Evolutionary conservation across 1,284 basidiomycete species (phyloP).

Genomic region (Naganishia sp.): DNA sequence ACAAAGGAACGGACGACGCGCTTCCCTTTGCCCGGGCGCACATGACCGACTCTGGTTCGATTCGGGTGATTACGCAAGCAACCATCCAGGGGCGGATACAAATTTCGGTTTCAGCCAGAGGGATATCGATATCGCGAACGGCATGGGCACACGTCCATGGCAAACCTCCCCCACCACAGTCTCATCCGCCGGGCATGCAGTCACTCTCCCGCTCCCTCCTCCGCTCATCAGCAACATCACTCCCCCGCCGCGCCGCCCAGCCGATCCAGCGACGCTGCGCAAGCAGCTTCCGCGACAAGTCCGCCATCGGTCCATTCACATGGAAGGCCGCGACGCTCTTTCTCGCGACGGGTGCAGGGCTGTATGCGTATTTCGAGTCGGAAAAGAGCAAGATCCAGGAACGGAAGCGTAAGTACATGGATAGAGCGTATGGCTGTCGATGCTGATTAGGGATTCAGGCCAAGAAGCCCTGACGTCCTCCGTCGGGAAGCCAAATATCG

Average conservation of each 20-base stretch:
- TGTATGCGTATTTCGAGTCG: constrained; percentile 84
- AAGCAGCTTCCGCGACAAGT: constrained; percentile 33
- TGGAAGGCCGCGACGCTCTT: constrained; percentile 80
- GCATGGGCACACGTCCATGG: not conserved
- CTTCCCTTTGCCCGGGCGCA: not conserved
- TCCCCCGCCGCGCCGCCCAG: not conserved
- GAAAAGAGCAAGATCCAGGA: constrained; percentile 81
- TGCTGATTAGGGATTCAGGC: constrained; percentile 54
- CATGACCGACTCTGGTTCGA: not conserved
- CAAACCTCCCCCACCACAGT: not conserved
- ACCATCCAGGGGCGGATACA: not conserved
- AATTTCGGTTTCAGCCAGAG: not conserved
- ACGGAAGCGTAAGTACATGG: constrained; percentile 61
- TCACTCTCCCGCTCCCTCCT: constrained; percentile 15
- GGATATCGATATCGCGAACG: not conserved
- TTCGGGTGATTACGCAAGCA: not conserved
- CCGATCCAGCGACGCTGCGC: constrained; percentile 8
- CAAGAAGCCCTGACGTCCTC: constrained; percentile 63
- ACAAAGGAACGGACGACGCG: constrained; percentile 14
- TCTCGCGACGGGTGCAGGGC: constrained; percentile 72
- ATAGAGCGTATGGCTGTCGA: not conserved
- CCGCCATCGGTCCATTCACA: constrained; percentile 67
- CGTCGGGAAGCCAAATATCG: constrained; percentile 72
- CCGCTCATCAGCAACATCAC: not conserved
- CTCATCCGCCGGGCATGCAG: not conserved